phyloP scores from a whole-genome alignment of 345 rosid genomes.

The Salix brachista region DNA sequence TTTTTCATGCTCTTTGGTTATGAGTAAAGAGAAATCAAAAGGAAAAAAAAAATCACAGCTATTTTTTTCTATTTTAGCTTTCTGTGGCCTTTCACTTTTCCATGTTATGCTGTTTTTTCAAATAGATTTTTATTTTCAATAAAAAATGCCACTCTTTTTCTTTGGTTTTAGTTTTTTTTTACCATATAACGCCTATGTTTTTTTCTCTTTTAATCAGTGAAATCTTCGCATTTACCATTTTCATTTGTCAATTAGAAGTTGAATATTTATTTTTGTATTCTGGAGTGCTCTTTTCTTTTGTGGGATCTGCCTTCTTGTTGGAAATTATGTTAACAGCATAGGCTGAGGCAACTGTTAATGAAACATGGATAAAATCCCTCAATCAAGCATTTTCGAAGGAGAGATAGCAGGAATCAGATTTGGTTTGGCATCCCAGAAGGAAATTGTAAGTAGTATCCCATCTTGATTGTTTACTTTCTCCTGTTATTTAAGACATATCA shows the following conservation, averaged over 20 bases:
- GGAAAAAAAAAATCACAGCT: background rate
- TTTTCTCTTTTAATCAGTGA: background rate
- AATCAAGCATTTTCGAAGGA: constrained; percentile 44
- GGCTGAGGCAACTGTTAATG: background rate
- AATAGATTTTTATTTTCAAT: background rate
- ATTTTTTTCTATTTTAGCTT: background rate
- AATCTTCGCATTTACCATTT: background rate
- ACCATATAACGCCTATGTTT: background rate
- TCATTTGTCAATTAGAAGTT: background rate
- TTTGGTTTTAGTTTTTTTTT: background rate
- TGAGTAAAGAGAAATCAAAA: background rate
- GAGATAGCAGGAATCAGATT: constrained; percentile 67
- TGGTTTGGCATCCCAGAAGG: constrained; percentile 58
- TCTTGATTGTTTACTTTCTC: background rate
- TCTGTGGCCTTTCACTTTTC: background rate
- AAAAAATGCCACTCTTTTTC: background rate
- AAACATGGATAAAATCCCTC: constrained; percentile 53
- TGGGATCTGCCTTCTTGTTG: background rate
- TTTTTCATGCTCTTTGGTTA: background rate
- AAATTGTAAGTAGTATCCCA: constrained; percentile 60
- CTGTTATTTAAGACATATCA: background rate
- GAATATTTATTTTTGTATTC: background rate
- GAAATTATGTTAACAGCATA: background rate
- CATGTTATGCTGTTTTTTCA: background rate
- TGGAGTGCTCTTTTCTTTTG: background rate